Evolutionary conservation across 768 basidiomycete genomes (phyloP), one percentile per base, ranked within the genome.

Genomic region (Tulasnella sp.): DNA sequence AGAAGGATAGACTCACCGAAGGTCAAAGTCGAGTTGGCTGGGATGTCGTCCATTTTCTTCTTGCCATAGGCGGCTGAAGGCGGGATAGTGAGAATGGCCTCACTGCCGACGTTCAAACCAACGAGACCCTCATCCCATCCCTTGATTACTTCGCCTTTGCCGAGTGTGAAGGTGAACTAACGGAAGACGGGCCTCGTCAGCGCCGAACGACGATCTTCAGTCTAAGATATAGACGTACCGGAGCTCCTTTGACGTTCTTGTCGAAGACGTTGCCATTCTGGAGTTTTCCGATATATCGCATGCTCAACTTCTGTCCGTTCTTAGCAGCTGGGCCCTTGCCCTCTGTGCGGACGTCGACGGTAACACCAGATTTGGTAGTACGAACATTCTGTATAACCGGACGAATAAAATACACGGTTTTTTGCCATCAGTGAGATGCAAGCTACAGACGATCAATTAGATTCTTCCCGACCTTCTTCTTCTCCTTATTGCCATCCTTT

Each of bases 281-380:
- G 74, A 88, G 84, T 84, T 88, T 88, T 80, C 88, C 87, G 79
- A 89, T 88, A 86, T 88, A 89, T 75, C 88, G 83, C 88, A 89
- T 89, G 73, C 85, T 84, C 77, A 88, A 84, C 83, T 86, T 86
- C 83, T 87, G 86, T 73, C 88, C 88, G 9, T 84, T 81, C 85
- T 87, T 88, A 79, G 88, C 87, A 34, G 84, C 85, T 18, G 87
- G 84, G 73, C 88, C 88, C 31, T 85, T 84, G 41, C 88, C 88
- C 72, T 84, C 80, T 84, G 87, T 88, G 83, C 86, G 82, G 83
- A 88, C 88, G 82, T 87, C 87, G 82, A 88, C 86, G 82, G 86
- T 82, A 72, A 89, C 84, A 41, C 88, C 88, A 64, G 85, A 86
- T 18, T 86, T 84, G 75, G 75, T 79, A 87, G 84, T 37, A 85